phyloP scores from a whole-genome alignment of 1,139 yeast species.

The Suhomyces choctaworum region DNA sequence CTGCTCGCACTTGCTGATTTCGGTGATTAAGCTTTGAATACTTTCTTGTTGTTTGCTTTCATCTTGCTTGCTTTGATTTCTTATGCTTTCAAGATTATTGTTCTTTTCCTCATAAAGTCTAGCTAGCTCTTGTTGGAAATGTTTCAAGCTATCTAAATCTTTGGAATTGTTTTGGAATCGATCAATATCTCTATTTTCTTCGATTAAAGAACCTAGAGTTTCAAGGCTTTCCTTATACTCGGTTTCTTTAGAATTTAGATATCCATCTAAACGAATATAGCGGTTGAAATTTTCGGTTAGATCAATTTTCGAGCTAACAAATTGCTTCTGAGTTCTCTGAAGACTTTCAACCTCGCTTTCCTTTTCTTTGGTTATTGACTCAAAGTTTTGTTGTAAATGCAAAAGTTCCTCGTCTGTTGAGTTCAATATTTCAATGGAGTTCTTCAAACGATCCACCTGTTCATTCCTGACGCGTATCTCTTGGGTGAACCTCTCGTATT shows the following conservation, averaged over 20 bases:
- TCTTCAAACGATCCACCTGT: slow-evolving; percentile 49
- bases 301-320: slow-evolving; percentile 20
- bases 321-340: slow-evolving; percentile 13
- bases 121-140: too few relatives aligned
- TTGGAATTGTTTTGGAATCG: too few relatives aligned
- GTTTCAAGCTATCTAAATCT: too few relatives aligned
- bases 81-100: too few relatives aligned
- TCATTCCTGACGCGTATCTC: slow-evolving; percentile 45
- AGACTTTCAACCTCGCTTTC: slow-evolving; percentile 34
- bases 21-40: too few relatives aligned
- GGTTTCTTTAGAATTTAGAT: slow-evolving; percentile 50
- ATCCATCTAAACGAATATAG: slow-evolving; percentile 61
- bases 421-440: slow-evolving; percentile 47
- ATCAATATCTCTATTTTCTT: slow-evolving; percentile 2
- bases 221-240: slow-evolving; percentile 31
- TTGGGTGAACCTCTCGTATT: slow-evolving; percentile 57
- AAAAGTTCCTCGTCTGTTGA: slow-evolving; percentile 50
- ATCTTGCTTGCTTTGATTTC: too few relatives aligned
- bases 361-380: slow-evolving; percentile 25
- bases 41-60: too few relatives aligned
- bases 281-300: slow-evolving; percentile 39
- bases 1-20: slow-evolving; percentile 42
- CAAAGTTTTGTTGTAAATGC: slow-evolving; percentile 55
- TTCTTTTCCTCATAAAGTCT: too few relatives aligned
- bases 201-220: slow-evolving; percentile 19